Evolutionary conservation across 345 rosid species (phyloP), one percentile per base, ranked within the genome.

Genomic region (Draba incana): DNA sequence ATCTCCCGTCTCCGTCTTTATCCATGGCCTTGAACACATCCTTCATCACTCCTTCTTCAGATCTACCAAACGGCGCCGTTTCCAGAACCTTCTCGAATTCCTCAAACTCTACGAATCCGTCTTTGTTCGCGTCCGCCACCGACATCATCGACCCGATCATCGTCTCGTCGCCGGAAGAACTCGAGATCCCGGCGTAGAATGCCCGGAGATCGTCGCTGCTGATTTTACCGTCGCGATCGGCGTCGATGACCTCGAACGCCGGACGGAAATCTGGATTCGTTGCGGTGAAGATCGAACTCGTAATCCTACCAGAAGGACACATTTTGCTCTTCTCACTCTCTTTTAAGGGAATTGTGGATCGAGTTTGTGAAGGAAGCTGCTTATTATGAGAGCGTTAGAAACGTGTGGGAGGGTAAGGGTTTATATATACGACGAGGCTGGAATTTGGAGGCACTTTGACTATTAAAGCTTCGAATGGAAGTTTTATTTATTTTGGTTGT

Each of bases 151-250:
- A 48, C 33, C 78, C 84, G 41, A 92, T 88, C 25, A 80, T 85
- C 25, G 64, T 81, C 5, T 80, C 86, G 7, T 66, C 83, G 12
- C 11, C 71, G 14, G 50, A 45, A 41, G 66, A 54, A 42, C 20
- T 60, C 14, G 78, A 31, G 14, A 75, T 49, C 5, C 84, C 92
- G 0, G 84, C 62, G 82, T 84, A 92, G 65, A 90, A 90, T 56
- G 68, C 43, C 1, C 82, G 78, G 47, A 90, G 79, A 44, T 90
- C 98, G 16, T 84, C 92, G 9, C 77, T 59, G 88, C 97, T 88
- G 47, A 92, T 92, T 86, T 81, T 90, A 3, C 98, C 98, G 49
- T 92, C 98, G 42, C 52, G 90, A 81, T 92, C 98, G 0, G 86
- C 81, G 76, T 92, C 98, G n/a, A 92, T 77, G 37, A 86, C 75